Base-by-base conservation (phyloP, 257 asterid species). In the Penstemon davidsonii region DNA sequence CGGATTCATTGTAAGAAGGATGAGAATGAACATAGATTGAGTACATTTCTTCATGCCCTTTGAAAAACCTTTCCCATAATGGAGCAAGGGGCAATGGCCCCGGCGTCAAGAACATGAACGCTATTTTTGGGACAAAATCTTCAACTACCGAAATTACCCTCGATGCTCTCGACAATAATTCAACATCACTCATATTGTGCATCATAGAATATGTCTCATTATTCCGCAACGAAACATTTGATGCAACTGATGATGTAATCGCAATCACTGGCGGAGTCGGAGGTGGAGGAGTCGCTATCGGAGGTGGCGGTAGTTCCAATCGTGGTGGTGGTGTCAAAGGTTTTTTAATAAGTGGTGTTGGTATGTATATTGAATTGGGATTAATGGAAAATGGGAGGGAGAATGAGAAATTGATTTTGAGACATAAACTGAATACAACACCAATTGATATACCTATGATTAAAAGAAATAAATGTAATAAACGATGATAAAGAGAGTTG, bases 141-240 rank as follows among this genome's bases (percentile, higher is more conserved):
- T 6, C 49, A 19, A 66, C 80, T 56, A 8, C 44, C 0, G 75
- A 66, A 63, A 19, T 4, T 9, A 57, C 75, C 36, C 5, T 62
- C 0, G 88, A 73, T 25, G 90, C 90, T 66, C 73, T 77, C 79
- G 5, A 5, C 0, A 86, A 41, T 87, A 88, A 64, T 69, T 86
- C 92, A 11, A 73, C 77, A 10, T 88, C 96, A 36, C 85, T 86
- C 92, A 79, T 84, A 43, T 78, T 81, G 74, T 88, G 91, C 82
- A 49, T 78, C 0, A 73, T 3, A 6, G 58, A 57, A 4, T 39
- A 36, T 39, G 36, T 49, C 63, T 41, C 33, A 54, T 68, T 49
- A 5, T 72, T 46, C 42, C 6, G 46, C 55, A 66, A 38, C n/a
- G 65, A 25, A 58, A 63, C 66, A 61, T 15, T 12, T 36, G 67